Evolutionary conservation across 768 basidiomycete genomes (phyloP), one percentile per base, ranked within the genome.

Genomic region (Solioccasus polychromus): DNA sequence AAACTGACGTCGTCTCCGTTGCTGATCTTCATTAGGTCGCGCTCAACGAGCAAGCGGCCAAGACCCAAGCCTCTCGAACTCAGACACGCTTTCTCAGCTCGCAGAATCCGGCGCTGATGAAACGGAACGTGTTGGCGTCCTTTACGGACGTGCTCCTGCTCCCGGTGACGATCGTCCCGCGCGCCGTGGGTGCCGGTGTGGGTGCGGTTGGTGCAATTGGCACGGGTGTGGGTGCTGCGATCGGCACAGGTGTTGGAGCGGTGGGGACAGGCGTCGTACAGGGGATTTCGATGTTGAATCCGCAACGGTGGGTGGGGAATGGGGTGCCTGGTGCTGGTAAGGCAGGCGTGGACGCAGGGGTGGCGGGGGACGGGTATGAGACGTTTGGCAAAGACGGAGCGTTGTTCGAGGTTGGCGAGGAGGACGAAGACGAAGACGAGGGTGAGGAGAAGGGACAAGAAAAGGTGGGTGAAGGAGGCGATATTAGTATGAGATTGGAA

Each of bases 151-250:
- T 92, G 2, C 81, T 99, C 6, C 71, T 98, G 0, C 72, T 98
- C 0, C 95, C 96, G 0, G 96, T 99, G 15, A 96, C 94, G 2
- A 95, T 98, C 62, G 93, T 98, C 2, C 95, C 95, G 0, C 82
- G 88, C 12, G 82, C 85, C 1, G 77, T 79, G 5, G 83, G 83
- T 17, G 82, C 83, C 3, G 83, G 85, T 0, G 88, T 87, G 1
- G 82, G 84, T 10, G 69, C 58, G 1, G 82, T 87, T 7, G 83
- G 84, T 8, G 83, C 84, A 2, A 76, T 78, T 22, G 82, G 83
- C 15, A 81, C 83, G 8, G 83, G 83, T 0, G 87, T 87, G 0
- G 81, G 86, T 7, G 54, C 39, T 18, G 68, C 59, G 10, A 83
- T 87, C 8, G 83, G 85, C 8, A 60, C 51, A 3, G 83, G 78